Percentiles rank a stretch among this genome's conserved stretches.
These are phyloP conservation scores for Ganoderma resinaceum DNA, from an alignment of 1,284 basidiomycete species.

Conservation along the genomic window DNA sequence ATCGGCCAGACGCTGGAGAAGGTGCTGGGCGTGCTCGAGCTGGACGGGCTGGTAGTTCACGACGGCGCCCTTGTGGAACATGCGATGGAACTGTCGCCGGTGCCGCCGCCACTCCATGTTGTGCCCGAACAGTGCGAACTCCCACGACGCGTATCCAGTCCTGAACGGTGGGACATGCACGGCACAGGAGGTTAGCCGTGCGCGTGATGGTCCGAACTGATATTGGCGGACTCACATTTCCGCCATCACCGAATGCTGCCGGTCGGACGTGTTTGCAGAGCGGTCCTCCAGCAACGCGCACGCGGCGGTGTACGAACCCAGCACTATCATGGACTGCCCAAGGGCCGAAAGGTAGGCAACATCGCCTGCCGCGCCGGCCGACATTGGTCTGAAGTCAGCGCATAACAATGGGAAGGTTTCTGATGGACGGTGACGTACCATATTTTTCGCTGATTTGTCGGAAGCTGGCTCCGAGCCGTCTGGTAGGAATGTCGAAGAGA, in stretches of 20 bases:
- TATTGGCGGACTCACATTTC: constrained; percentile 9
- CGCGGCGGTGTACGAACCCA: constrained; percentile 19
- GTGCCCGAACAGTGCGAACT: constrained; percentile 5
- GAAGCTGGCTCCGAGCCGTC: background rate
- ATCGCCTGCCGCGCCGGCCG: constrained; percentile 12
- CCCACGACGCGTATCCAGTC: background rate
- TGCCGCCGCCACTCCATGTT: constrained; percentile 9
- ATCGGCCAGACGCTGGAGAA: constrained; percentile 11
- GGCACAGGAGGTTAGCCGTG: background rate
- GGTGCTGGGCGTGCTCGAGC: constrained; percentile 10
- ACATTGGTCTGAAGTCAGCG: no score
- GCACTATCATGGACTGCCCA: constrained; percentile 17
- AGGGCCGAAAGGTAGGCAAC: constrained; percentile 9
- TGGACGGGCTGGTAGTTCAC: constrained; percentile 12
- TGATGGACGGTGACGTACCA: constrained; percentile 1
- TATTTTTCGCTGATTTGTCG: constrained; percentile 10
- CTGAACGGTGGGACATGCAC: background rate
- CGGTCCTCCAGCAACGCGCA: constrained; percentile 12
- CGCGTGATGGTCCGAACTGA: no score
- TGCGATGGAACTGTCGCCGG: constrained; percentile 4
- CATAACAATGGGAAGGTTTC: background rate
- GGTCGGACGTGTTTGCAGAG: constrained; percentile 17
- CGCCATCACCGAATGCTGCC: constrained; percentile 18
- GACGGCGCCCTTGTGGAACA: constrained; percentile 17
- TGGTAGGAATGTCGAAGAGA: constrained; percentile 16